A percentile compares a stretch with the other conserved stretches of the same genome.
Conservation (phyloP, 164 flowering plant genomes). For the Berberis thunbergii region DNA sequence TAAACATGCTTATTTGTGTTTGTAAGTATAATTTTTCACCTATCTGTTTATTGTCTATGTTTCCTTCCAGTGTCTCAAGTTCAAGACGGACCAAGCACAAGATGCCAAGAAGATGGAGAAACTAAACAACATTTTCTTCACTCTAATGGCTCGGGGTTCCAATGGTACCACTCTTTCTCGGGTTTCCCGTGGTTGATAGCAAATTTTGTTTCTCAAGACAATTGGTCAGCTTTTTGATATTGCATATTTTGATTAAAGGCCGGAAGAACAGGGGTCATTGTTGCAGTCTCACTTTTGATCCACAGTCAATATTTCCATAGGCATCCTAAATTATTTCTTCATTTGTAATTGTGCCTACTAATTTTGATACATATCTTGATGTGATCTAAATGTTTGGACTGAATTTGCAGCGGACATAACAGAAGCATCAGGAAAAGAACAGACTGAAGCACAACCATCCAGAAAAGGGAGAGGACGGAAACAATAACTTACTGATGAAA, state of each 20-base stretch:
- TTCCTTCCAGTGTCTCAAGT: constrained; percentile 70
- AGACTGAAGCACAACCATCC: constrained; percentile 52
- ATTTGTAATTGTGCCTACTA: background rate
- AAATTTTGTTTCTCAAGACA: background rate
- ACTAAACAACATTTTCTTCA: constrained; percentile 82
- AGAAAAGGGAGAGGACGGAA: constrained; percentile 95
- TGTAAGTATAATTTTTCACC: background rate
- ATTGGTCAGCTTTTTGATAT: background rate
- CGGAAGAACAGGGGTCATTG: background rate
- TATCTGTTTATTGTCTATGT: background rate
- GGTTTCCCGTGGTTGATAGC: background rate
- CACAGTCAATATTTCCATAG: background rate
- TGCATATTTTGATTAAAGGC: background rate
- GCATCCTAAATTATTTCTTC: background rate
- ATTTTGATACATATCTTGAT: background rate
- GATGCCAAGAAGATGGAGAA: constrained; percentile 99
- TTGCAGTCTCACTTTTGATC: background rate
- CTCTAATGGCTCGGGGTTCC: constrained; percentile 91
- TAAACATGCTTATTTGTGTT: too few species aligned
- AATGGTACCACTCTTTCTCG: constrained; percentile 42
- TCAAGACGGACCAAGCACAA: constrained; percentile 94
- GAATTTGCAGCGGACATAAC: constrained; percentile 56
- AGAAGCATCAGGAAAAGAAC: constrained; percentile 82
- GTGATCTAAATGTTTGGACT: background rate
- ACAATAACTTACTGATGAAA: constrained; percentile 26